Percentiles rank a stretch among this genome's conserved stretches.
phyloP scores from a whole-genome alignment of 139 green algal genomes.

The Ostreobium quekettii region DNA sequence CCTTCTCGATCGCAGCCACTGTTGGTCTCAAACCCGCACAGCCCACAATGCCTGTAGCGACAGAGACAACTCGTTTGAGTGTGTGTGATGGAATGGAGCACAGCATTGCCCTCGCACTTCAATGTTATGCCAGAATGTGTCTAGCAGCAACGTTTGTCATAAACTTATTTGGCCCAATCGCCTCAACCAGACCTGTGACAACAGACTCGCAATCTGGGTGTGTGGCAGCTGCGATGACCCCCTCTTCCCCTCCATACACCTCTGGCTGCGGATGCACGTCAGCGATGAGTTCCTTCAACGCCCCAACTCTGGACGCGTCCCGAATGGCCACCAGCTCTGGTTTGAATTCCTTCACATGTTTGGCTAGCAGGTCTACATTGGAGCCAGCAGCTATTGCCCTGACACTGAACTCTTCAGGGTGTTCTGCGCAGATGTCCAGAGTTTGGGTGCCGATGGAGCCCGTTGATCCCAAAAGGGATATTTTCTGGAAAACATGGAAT shows the following conservation, averaged over 20 bases:
- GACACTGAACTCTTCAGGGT: conserved; percentile 85
- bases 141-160: no score
- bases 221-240: conserved; percentile 73
- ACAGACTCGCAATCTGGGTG: no score
- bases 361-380: conserved; percentile 87
- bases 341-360: conserved; percentile 82
- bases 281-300: conserved; percentile 59
- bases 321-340: conserved; percentile 80
- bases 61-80: no score
- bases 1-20: conserved; percentile 89
- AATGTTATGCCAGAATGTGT: no score
- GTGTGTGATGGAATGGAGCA: no score
- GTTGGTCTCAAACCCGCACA: conserved; percentile 94
- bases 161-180: no score
- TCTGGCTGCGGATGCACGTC: conserved; percentile 65
- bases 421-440: conserved; percentile 93
- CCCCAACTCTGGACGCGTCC: conserved; percentile 46
- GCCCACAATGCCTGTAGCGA: conserved; percentile 86
- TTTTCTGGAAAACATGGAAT: no score
- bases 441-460: conserved; percentile 98
- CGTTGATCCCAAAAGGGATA: conserved; percentile 85
- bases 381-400: conserved; percentile 84
- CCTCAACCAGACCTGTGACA: no score
- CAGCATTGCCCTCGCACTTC: no score
- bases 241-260: conserved; percentile 83